Conservation (phyloP, 306 rosid species). For the Delonix regia region DNA sequence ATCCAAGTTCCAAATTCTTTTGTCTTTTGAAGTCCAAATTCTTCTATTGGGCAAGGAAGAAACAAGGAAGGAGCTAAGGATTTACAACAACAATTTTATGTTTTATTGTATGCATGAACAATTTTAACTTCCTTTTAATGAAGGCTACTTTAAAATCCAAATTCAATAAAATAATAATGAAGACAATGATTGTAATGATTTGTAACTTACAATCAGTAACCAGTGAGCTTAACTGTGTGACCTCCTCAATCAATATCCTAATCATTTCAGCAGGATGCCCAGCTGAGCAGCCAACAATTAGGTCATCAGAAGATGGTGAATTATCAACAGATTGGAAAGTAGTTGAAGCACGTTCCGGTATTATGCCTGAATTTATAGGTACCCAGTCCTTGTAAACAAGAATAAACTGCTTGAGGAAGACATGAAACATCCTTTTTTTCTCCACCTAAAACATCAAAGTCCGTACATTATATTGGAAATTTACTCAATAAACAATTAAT, state of each 20-base stretch:
- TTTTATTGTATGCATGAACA: background rate
- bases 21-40: background rate
- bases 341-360: slow-evolving; percentile 58
- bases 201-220: slow-evolving; percentile 78
- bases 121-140: slow-evolving; percentile 19
- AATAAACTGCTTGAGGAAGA: slow-evolving; percentile 89
- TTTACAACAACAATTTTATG: background rate
- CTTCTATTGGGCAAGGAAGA: background rate
- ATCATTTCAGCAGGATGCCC: slow-evolving; percentile 97
- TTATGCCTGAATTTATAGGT: slow-evolving; percentile 67
- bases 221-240: slow-evolving; percentile 66
- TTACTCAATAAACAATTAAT: slow-evolving; percentile 23
- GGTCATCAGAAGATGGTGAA: slow-evolving; percentile 54
- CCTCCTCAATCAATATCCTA: slow-evolving; percentile 73
- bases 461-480: slow-evolving; percentile 22
- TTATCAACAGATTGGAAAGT: slow-evolving; percentile 48
- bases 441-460: slow-evolving; percentile 65
- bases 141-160: background rate
- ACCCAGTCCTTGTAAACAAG: slow-evolving; percentile 83
- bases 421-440: slow-evolving; percentile 78
- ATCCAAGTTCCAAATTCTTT: background rate
- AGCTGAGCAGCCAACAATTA: slow-evolving; percentile 80
- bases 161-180: slow-evolving; percentile 10
- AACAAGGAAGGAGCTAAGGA: background rate
- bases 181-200: slow-evolving; percentile 21